Conservation (phyloP, 2,329 filamentous ascomycete genomes). For the Fusarium chuoi region DNA sequence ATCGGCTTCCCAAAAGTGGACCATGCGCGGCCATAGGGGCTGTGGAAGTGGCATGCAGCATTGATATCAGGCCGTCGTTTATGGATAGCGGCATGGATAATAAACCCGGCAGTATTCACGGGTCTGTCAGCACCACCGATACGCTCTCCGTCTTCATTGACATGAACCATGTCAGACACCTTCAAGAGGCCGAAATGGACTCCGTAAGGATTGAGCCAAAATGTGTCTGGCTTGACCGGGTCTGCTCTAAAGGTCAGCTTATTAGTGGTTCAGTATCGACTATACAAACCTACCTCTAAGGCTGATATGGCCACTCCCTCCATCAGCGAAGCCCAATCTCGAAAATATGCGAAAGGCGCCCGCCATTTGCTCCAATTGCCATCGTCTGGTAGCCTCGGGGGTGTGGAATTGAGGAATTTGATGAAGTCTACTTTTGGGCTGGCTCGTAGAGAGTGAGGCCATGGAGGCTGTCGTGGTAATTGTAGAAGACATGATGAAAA, state of each 20-base stretch:
- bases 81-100: background rate
- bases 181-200: background rate
- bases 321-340: background rate
- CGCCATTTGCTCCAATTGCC: background rate
- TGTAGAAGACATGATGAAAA: background rate
- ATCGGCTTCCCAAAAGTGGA: background rate
- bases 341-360: background rate
- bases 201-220: background rate
- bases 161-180: background rate
- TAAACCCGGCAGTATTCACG: background rate
- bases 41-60: background rate
- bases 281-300: background rate
- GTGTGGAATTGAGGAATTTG: slow-evolving; percentile 7
- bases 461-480: background rate
- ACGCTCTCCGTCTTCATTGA: background rate
- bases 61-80: background rate
- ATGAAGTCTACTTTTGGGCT: slow-evolving; percentile 5
- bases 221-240: background rate
- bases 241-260: background rate
- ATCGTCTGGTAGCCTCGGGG: background rate
- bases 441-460: background rate
- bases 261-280: accelerated
- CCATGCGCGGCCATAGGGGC: background rate
- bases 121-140: background rate
- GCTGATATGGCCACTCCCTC: background rate